Conservation (phyloP, 257 asterid species). For the Solanum appendiculatum region DNA sequence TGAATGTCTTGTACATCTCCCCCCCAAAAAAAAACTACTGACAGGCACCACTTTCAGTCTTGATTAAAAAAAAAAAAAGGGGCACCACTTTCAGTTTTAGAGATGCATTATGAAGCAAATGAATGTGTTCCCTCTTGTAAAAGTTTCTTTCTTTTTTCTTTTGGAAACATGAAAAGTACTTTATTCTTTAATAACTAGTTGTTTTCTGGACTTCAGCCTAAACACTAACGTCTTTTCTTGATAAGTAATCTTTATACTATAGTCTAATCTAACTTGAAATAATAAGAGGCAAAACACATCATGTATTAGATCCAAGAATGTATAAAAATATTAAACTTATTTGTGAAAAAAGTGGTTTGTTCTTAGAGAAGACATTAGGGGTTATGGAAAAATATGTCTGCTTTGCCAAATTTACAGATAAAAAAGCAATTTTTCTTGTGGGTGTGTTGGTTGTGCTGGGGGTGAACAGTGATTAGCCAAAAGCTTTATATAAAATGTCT, state of each 20-base stretch:
- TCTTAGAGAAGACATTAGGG: background rate
- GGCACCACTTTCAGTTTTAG: background rate
- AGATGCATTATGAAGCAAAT: background rate
- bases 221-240: background rate
- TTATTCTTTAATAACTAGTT: background rate
- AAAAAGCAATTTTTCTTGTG: background rate
- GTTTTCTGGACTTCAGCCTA: background rate
- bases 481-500: background rate
- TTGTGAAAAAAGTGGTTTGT: background rate
- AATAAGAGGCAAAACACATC: background rate
- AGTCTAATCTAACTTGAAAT: background rate
- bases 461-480: background rate
- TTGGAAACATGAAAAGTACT: background rate
- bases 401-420: background rate
- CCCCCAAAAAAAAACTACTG: background rate
- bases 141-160: background rate
- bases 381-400: background rate
- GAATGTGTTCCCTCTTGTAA: background rate
- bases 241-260: background rate
- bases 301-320: background rate
- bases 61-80: too few species aligned
- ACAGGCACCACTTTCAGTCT: background rate
- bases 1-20: background rate
- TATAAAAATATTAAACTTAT: background rate
- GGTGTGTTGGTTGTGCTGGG: background rate